Conservation (phyloP, 108 stramenopile species). For the Skeletonema tropicum region DNA sequence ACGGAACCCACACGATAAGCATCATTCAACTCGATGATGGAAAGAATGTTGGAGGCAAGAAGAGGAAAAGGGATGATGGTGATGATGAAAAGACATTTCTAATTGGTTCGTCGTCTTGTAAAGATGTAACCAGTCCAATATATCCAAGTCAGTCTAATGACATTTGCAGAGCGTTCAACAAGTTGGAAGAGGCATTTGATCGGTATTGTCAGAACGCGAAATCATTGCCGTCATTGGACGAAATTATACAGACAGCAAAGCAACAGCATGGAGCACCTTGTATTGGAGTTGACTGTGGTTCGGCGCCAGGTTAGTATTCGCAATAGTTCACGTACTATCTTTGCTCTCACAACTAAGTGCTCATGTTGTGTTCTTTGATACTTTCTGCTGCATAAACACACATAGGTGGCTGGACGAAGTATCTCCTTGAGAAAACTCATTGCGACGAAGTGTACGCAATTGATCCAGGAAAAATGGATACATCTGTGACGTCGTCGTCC, state of each 20-base stretch:
- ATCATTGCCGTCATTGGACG: constrained; percentile 3
- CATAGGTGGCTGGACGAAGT: constrained; percentile 65
- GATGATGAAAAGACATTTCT: constrained; percentile 12
- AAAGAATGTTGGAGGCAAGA: neutral
- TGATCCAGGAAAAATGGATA: constrained; percentile 63
- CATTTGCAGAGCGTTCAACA: constrained; percentile 62
- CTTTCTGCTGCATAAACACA: neutral
- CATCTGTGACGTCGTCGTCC: constrained; percentile 19
- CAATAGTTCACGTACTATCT: neutral
- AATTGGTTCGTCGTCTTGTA: constrained; percentile 15
- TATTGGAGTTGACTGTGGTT: constrained; percentile 66
- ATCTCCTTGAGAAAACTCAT: constrained; percentile 43
- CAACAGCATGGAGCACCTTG: neutral
- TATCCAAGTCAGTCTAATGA: constrained; percentile 3
- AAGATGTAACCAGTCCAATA: neutral
- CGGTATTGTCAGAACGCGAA: constrained; percentile 40
- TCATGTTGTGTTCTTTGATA: neutral
- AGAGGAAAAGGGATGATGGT: neutral
- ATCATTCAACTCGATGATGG: constrained; percentile 26
- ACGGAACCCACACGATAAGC: constrained; percentile 30
- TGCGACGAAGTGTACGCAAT: constrained; percentile 54
- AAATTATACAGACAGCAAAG: neutral
- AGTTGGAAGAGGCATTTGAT: constrained; percentile 66
- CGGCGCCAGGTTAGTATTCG: constrained; percentile 53
- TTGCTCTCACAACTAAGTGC: neutral